Conservation (phyloP, 768 basidiomycete genomes). For the Tubosaeta sp. region DNA sequence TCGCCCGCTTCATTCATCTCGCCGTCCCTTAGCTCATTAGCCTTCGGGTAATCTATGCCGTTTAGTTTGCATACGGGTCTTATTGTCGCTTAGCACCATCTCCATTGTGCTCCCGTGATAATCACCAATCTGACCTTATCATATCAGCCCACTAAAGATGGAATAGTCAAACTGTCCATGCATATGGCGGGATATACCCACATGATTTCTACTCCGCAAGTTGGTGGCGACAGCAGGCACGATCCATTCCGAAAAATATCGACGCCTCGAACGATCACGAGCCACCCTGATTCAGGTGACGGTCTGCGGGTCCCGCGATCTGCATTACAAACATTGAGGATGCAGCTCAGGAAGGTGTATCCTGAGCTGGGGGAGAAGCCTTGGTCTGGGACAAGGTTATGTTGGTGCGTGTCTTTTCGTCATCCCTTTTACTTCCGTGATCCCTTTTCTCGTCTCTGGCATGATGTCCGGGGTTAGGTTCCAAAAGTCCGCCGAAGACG, state of each 20-base stretch:
- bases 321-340: conserved; percentile 48
- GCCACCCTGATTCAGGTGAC: conserved; percentile 46
- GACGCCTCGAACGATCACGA: conserved; percentile 68
- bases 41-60: background rate
- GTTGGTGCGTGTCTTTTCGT: conserved; percentile 58
- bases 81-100: background rate
- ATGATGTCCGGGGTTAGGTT: background rate
- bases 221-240: background rate
- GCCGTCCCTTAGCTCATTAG: background rate
- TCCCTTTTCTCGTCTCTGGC: background rate
- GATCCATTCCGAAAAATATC: conserved; percentile 44
- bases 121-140: background rate
- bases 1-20: background rate
- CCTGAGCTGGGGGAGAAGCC: conserved; percentile 75
- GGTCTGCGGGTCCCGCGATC: conserved; percentile 65
- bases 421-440: background rate
- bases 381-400: conserved; percentile 71
- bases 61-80: background rate
- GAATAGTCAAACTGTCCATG: conserved; percentile 73
- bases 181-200: conserved; percentile 73
- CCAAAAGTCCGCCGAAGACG: background rate
- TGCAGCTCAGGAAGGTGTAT: conserved; percentile 53
- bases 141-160: conserved; percentile 62
- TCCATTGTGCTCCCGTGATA: background rate
- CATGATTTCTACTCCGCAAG: conserved; percentile 6